Percentiles rank a stretch among this genome's conserved stretches.
phyloP scores from a whole-genome alignment of 2,329 filamentous ascomycete genomes.

The Cryoendolithus antarcticus region DNA sequence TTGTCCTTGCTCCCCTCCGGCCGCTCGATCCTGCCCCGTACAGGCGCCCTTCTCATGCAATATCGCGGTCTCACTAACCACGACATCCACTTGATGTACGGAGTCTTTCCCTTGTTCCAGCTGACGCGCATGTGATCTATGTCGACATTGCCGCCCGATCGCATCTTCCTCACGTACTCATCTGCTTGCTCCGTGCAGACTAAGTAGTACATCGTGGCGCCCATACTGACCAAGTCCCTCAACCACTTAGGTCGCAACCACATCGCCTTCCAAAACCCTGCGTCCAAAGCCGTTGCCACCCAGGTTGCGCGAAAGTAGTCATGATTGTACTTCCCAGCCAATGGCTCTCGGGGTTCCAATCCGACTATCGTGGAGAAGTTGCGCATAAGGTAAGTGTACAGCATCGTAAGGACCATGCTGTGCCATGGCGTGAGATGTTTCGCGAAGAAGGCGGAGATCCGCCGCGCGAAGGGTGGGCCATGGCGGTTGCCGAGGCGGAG shows the following conservation, averaged over 20 bases:
- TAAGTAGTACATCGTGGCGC: constrained; percentile 83
- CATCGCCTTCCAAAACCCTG: constrained; percentile 98
- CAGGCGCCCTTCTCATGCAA: constrained; percentile 63
- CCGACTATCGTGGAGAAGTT: constrained; percentile 91
- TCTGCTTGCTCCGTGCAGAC: constrained; percentile 88
- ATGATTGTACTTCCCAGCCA: constrained; percentile 85
- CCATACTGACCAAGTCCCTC: constrained; percentile 66
- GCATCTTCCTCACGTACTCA: constrained; percentile 87
- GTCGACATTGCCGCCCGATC: constrained; percentile 65
- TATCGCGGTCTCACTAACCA: constrained; percentile 64
- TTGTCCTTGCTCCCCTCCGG: constrained; percentile 69
- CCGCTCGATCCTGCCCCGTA: constrained; percentile 71
- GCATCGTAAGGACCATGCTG: constrained; percentile 70
- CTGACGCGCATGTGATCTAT: constrained; percentile 83
- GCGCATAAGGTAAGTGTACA: constrained; percentile 80
- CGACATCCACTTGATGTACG: constrained; percentile 66
- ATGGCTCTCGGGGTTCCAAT: constrained; percentile 81
- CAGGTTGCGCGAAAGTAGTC: constrained; percentile 94
- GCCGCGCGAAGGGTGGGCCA: constrained; percentile 66
- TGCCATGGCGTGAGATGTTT: constrained; percentile 76
- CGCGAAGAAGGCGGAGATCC: constrained; percentile 59
- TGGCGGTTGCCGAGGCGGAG: constrained; percentile 72
- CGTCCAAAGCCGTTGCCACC: constrained; percentile 87
- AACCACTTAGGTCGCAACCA: constrained; percentile 69
- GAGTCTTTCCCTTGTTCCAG: constrained; percentile 90